phyloP scores from a whole-genome alignment of 2,329 filamentous ascomycete genomes.

The Penicillium sp. region DNA sequence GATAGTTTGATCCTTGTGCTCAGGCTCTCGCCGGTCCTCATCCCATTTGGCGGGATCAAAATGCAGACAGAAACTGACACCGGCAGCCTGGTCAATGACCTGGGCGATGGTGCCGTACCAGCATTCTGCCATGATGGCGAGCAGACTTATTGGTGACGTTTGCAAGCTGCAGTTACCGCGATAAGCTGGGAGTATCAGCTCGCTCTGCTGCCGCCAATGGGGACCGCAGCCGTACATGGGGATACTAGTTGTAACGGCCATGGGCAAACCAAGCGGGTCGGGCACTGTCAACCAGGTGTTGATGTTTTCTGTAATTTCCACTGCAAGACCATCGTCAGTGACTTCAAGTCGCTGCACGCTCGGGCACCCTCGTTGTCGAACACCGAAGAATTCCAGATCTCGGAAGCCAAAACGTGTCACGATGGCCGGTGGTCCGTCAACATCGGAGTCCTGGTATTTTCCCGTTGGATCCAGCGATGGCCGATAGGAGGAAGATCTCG shows the following conservation, averaged over 20 bases:
- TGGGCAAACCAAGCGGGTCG: slow-evolving; percentile 35
- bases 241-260: slow-evolving; percentile 52
- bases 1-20: slow-evolving; percentile 24
- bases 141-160: slow-evolving; percentile 26
- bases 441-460: slow-evolving; percentile 35
- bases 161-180: slow-evolving; percentile 46
- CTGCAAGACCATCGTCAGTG: slow-evolving; percentile 49
- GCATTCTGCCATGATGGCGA: slow-evolving; percentile 11
- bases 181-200: slow-evolving; percentile 52
- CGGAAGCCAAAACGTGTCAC: slow-evolving; percentile 56
- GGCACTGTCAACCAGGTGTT: slow-evolving; percentile 50
- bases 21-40: slow-evolving; percentile 4
- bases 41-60: slow-evolving; percentile 30
- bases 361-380: slow-evolving; percentile 59
- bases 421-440: slow-evolving; percentile 47
- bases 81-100: slow-evolving; percentile 34
- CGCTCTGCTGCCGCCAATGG: slow-evolving; percentile 52
- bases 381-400: slow-evolving; percentile 57
- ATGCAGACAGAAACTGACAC: slow-evolving; percentile 43
- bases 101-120: slow-evolving; percentile 46
- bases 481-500: slow-evolving; percentile 52
- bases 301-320: slow-evolving; percentile 63
- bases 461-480: slow-evolving; percentile 57
- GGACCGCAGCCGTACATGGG: slow-evolving; percentile 59
- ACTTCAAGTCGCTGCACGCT: slow-evolving; percentile 56